These are phyloP conservation scores for Claviceps citrina DNA, from an alignment of 2,329 filamentous ascomycete species.

Conservation along the genomic window DNA sequence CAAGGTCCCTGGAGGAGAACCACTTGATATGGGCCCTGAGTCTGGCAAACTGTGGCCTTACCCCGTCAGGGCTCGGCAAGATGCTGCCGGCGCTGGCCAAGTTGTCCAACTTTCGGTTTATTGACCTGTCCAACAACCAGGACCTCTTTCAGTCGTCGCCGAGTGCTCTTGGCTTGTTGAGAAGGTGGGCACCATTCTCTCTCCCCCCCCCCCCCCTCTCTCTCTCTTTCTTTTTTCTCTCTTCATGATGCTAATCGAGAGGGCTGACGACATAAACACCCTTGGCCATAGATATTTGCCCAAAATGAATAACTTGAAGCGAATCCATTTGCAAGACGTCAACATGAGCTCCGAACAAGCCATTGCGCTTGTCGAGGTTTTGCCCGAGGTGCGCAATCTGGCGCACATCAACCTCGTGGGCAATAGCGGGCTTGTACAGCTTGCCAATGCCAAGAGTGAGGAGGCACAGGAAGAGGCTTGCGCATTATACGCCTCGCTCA, in stretches of 20 bases:
- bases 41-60: slow-evolving; percentile 71
- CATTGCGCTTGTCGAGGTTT: slow-evolving; percentile 77
- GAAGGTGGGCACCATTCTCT: slow-evolving; percentile 39
- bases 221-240: too few relatives aligned
- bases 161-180: slow-evolving; percentile 58
- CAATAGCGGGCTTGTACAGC: slow-evolving; percentile 54
- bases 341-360: slow-evolving; percentile 73
- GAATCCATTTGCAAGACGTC: slow-evolving; percentile 76
- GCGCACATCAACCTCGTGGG: slow-evolving; percentile 79
- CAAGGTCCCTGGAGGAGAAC: slow-evolving; percentile 34
- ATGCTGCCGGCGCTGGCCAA: slow-evolving; percentile 59
- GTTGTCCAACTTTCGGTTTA: slow-evolving; percentile 63
- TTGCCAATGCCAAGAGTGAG: slow-evolving; percentile 64
- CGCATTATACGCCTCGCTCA: slow-evolving; percentile 79
- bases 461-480: slow-evolving; percentile 82
- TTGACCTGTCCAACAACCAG: slow-evolving; percentile 84
- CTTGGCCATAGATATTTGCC: slow-evolving; percentile 27
- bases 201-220: not conserved
- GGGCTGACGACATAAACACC: not conserved
- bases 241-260: not conserved
- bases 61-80: slow-evolving; percentile 53
- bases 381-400: slow-evolving; percentile 67
- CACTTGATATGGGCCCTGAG: slow-evolving; percentile 65
- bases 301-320: slow-evolving; percentile 59
- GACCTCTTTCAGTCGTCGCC: slow-evolving; percentile 59